Evolutionary conservation across 225 moss, liverwort and hornwort genomes (phyloP).

Genomic region (Anthoceros angustus): DNA sequence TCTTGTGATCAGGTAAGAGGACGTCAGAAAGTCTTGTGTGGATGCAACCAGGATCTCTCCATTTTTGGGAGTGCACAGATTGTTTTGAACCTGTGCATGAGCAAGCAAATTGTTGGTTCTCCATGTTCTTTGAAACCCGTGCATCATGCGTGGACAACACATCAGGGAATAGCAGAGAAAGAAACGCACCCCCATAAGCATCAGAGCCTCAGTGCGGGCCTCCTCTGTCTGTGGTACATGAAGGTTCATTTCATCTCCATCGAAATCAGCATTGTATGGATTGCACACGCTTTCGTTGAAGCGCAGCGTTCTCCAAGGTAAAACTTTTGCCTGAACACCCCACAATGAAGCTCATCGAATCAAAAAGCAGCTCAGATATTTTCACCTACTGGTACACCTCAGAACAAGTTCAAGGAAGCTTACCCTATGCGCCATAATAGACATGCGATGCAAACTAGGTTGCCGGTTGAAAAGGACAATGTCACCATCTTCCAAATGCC

Average conservation of each 20-base stretch:
- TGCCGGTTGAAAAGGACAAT: conserved; percentile 94
- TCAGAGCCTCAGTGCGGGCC: conserved; percentile 94
- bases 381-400: background rate
- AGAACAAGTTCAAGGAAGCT: conserved; percentile 9
- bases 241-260: conserved; percentile 99
- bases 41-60: conserved; percentile 97
- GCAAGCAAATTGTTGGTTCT: background rate
- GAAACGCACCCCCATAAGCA: conserved; percentile 77
- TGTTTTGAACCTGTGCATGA: conserved; percentile 59
- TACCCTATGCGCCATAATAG: conserved; percentile 96
- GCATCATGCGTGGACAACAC: background rate
- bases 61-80: conserved; percentile 91
- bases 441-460: conserved; percentile 98
- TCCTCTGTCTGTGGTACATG: conserved; percentile 99
- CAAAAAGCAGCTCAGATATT: conserved; percentile 9
- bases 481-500: conserved; percentile 93
- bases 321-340: conserved; percentile 59
- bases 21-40: conserved; percentile 92
- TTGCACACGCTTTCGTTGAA: conserved; percentile 98
- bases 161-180: conserved; percentile 7
- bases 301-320: conserved; percentile 95
- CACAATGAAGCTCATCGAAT: background rate
- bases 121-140: background rate
- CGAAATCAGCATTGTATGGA: conserved; percentile 99
- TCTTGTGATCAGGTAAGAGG: conserved; percentile 75